Conservation (phyloP, 345 rosid genomes). For the Camelina hispida region DNA sequence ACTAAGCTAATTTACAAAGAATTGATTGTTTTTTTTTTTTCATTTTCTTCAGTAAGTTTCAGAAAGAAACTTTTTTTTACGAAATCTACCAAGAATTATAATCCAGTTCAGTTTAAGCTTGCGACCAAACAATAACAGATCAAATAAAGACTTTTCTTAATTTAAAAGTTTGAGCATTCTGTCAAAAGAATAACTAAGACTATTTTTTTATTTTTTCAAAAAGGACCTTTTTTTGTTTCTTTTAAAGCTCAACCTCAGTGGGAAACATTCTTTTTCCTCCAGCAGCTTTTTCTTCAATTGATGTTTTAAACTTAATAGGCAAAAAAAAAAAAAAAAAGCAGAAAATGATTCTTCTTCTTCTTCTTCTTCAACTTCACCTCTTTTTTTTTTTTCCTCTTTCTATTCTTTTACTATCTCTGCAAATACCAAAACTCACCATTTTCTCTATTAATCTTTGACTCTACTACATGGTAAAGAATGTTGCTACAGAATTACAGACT, state of each 20-base stretch:
- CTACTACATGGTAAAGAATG: neutral
- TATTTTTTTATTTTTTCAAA: neutral
- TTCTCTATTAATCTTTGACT: neutral
- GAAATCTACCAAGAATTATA: neutral
- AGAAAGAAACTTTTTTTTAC: neutral
- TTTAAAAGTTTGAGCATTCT: constrained; percentile 36
- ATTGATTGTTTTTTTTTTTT: neutral
- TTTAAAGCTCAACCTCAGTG: constrained; percentile 39
- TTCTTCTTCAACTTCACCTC: constrained; percentile 28
- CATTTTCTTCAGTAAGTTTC: neutral
- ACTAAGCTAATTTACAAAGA: too few relatives aligned
- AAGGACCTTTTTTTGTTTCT: constrained; percentile 17
- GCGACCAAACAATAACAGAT: constrained; percentile 31
- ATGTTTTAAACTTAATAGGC: constrained; percentile 23
- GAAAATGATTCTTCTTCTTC: constrained; percentile 15
- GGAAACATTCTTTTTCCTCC: constrained; percentile 45
- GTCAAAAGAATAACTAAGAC: constrained; percentile 30
- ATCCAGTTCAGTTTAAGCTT: neutral
- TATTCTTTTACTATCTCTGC: neutral
- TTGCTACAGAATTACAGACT: constrained; percentile 12
- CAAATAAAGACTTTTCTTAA: constrained; percentile 27
- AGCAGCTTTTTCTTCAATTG: constrained; percentile 38
- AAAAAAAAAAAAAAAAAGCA: neutral
- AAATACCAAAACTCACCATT: constrained; percentile 13
- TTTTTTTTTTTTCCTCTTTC: neutral